phyloP scores from a whole-genome alignment of 768 basidiomycete species.

The Leccinum incarnatum region DNA sequence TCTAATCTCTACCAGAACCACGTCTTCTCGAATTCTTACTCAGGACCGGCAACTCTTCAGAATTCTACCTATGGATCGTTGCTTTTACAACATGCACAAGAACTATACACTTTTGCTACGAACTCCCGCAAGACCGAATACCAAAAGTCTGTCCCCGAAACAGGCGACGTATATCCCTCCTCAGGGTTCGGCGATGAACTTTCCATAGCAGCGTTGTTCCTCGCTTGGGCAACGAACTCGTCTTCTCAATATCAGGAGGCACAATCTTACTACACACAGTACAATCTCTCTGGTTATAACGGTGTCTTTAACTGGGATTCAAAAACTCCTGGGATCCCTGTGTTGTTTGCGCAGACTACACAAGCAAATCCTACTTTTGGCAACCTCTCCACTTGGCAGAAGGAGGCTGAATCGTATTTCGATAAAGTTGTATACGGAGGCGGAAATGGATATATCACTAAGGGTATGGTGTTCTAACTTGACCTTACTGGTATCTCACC shows the following conservation, averaged over 20 bases:
- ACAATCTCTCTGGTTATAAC: constrained; percentile 49
- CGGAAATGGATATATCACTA: constrained; percentile 55
- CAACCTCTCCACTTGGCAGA: constrained; percentile 66
- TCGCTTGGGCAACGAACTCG: constrained; percentile 69
- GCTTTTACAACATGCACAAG: constrained; percentile 70
- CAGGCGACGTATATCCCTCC: constrained; percentile 65
- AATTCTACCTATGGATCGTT: constrained; percentile 70
- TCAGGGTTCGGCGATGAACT: constrained; percentile 73
- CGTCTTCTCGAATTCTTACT: constrained; percentile 51
- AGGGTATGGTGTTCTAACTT: constrained; percentile 41
- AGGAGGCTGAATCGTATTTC: constrained; percentile 70
- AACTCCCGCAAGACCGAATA: constrained; percentile 63
- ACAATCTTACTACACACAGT: constrained; percentile 55
- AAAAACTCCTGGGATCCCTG: constrained; percentile 70
- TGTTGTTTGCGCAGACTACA: constrained; percentile 74
- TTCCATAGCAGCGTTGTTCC: constrained; percentile 69
- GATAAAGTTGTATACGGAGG: constrained; percentile 64
- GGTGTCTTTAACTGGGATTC: constrained; percentile 88
- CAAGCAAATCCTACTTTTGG: constrained; percentile 53
- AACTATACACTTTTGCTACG: constrained; percentile 75
- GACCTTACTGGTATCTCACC: not conserved
- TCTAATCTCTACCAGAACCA: constrained; percentile 74
- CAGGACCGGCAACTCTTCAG: constrained; percentile 61
- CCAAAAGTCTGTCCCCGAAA: constrained; percentile 66
- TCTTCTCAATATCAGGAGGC: constrained; percentile 61